phyloP scores from a whole-genome alignment of 106 monocot species.

The Dendrobium officinale region DNA sequence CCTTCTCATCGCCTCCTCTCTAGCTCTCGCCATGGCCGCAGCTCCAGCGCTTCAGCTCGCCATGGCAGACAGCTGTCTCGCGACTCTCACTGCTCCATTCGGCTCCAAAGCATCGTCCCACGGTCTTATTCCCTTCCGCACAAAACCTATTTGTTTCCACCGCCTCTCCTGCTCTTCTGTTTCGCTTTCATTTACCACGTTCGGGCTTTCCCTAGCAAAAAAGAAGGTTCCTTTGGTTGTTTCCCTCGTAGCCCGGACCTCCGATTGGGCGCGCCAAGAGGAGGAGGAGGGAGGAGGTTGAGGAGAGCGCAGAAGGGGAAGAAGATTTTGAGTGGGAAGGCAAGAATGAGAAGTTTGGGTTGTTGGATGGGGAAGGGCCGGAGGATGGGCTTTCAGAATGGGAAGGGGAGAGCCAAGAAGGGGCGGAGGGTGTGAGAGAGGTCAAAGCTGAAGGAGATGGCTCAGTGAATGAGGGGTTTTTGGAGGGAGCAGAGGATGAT shows the following conservation, averaged over 20 bases:
- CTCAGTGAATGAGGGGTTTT: slow-evolving; percentile 1
- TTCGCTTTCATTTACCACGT: background rate
- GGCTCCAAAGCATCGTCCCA: slow-evolving; percentile 3
- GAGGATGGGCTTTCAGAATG: slow-evolving; percentile 6
- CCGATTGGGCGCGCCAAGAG: slow-evolving; percentile 36
- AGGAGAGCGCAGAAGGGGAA: slow-evolving; percentile 1
- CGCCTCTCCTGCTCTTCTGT: slow-evolving; percentile 3
- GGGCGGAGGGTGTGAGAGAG: background rate
- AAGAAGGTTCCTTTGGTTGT: slow-evolving; percentile 7
- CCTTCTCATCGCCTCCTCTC: background rate
- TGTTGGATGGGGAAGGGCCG: slow-evolving; percentile 5
- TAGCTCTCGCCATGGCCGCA: background rate
- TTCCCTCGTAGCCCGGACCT: slow-evolving; percentile 45
- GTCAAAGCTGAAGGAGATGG: slow-evolving; percentile 9
- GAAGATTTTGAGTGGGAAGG: background rate
- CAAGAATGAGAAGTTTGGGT: background rate
- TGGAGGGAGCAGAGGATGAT: slow-evolving; percentile 21
- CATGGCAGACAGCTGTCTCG: slow-evolving; percentile 6
- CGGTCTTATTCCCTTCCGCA: slow-evolving; percentile 10
- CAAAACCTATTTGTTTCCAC: background rate
- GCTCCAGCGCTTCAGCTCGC: background rate
- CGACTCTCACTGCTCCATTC: background rate
- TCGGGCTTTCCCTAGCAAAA: slow-evolving; percentile 19
- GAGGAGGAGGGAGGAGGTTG: slow-evolving; percentile 10
- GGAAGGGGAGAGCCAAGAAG: background rate